Evolutionary conservation across 1,284 basidiomycete species (phyloP), one percentile per base, ranked within the genome.

Genomic region (Dichomitus squalens): DNA sequence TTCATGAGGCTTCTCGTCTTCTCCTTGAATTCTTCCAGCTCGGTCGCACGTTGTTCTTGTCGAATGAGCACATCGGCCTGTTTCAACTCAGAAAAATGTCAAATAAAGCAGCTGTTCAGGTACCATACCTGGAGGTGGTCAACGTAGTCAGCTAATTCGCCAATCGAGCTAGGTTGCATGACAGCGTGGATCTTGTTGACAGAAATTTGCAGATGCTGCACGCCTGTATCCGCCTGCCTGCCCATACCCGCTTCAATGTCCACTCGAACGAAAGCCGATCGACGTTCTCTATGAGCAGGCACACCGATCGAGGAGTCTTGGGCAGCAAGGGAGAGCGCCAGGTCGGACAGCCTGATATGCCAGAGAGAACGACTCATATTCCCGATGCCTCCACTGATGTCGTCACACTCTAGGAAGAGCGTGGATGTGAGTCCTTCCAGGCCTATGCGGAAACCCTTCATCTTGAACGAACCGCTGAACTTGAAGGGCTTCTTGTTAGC

Each of bases 121-220:
- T 29, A 23, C 54, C 66, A 64, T 74, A 88, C 90, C 80, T 91
- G 89, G 50, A 92, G 75, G 64, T 94, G 84, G 67, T 94, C 91
- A 48, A 95, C 74, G 56, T 95, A 90, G 70, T 96, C 95, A 14
- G 89, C 90, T 11, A 96, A 76, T 68, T 95, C 92, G 33, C 89
- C 88, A 50, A 96, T 87, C 0, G 95, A 95, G 58, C 91, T 92
- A 16, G 95, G 88, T 70, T 95, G 93, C 88, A 96, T 88, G 46
- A 96, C 91, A 0, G 94, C 93, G 69, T 96, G 93, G 6, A 93
- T 85, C 69, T 90, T 90, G 6, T 83, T 84, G 23, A 95, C 72
- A 1, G 74, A 72, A 29, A 95, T 60, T 40, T 85, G 77, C 16
- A 91, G 66, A 27, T 71, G 63, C 41, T 80, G 79, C 41, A 72